These are phyloP conservation scores for Chaetoceros tenuissimus DNA, from an alignment of 108 stramenopile genomes.

Conservation along the genomic window DNA sequence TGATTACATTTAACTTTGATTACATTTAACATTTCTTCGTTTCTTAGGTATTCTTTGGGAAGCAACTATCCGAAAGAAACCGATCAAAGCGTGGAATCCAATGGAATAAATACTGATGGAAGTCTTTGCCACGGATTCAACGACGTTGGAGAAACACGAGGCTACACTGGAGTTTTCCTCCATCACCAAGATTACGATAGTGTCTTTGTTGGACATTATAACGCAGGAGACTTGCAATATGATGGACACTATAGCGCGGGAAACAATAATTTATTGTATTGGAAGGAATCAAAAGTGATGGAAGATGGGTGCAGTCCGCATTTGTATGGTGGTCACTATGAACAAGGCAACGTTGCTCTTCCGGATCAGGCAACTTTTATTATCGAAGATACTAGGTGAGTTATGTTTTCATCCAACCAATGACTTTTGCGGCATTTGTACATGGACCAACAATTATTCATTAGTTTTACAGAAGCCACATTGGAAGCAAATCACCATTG, in stretches of 20 bases:
- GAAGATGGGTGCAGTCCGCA: conserved; percentile 49
- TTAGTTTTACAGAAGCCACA: conserved; percentile 24
- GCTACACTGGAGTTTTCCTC: conserved; percentile 24
- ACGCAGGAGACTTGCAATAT: conserved; percentile 36
- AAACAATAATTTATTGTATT: conserved; percentile 43
- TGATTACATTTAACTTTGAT: too few relatives aligned
- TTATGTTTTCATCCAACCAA: too few relatives aligned
- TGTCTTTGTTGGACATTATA: conserved; percentile 56
- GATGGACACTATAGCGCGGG: conserved; percentile 25
- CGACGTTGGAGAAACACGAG: conserved; percentile 26
- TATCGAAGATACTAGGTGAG: conserved; percentile 34
- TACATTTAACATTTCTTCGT: too few relatives aligned
- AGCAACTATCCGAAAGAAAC: conserved; percentile 35
- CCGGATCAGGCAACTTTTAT: conserved; percentile 57
- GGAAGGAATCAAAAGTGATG: conserved; percentile 59
- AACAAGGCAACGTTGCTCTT: conserved; percentile 34
- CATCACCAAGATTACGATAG: conserved; percentile 50
- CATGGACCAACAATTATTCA: too few relatives aligned
- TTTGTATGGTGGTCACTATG: conserved; percentile 25
- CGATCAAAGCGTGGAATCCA: conserved; percentile 30
- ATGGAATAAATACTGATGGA: conserved; percentile 34
- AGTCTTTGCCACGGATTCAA: conserved; percentile 31
- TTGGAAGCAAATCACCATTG: conserved; percentile 59
- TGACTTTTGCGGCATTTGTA: too few relatives aligned
- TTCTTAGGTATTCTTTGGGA: too few relatives aligned